phyloP scores from a whole-genome alignment of 306 rosid species.

The Inga laurina region DNA sequence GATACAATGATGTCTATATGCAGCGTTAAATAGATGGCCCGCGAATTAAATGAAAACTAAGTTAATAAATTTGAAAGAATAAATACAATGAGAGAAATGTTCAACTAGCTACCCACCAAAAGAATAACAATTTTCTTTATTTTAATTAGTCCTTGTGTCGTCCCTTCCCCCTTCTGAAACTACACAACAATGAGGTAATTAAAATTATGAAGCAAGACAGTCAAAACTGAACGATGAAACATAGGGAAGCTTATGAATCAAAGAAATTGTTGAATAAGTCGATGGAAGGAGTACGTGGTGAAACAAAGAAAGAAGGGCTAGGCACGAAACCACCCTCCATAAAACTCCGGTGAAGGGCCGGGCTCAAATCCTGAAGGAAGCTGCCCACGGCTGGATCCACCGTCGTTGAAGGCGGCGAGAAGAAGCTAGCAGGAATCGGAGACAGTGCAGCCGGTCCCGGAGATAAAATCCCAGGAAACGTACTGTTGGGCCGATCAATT shows the following conservation, averaged over 20 bases:
- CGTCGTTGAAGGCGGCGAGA: constrained; percentile 39
- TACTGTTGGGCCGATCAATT: background rate
- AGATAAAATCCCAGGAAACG: constrained; percentile 56
- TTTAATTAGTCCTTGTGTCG: constrained; percentile 10
- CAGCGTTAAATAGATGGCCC: constrained; percentile 11
- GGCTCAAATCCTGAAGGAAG: constrained; percentile 65
- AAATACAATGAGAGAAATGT: constrained; percentile 29
- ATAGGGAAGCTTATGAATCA: constrained; percentile 6
- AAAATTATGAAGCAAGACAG: background rate
- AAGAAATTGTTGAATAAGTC: constrained; percentile 68
- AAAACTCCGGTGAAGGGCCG: constrained; percentile 43
- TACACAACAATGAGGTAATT: background rate
- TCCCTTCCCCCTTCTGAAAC: background rate
- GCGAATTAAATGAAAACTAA: background rate
- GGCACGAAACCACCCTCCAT: constrained; percentile 58
- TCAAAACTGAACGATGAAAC: background rate
- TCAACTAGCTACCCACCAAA: constrained; percentile 31
- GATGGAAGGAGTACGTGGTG: constrained; percentile 39
- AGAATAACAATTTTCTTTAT: constrained; percentile 27
- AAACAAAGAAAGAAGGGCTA: constrained; percentile 52
- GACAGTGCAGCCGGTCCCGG: constrained; percentile 53
- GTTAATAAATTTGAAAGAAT: background rate
- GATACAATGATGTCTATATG: background rate
- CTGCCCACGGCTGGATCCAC: constrained; percentile 39
- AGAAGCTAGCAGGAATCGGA: constrained; percentile 46